Conservation (phyloP, 768 basidiomycete genomes). For the Melanogaster broomeanus region DNA sequence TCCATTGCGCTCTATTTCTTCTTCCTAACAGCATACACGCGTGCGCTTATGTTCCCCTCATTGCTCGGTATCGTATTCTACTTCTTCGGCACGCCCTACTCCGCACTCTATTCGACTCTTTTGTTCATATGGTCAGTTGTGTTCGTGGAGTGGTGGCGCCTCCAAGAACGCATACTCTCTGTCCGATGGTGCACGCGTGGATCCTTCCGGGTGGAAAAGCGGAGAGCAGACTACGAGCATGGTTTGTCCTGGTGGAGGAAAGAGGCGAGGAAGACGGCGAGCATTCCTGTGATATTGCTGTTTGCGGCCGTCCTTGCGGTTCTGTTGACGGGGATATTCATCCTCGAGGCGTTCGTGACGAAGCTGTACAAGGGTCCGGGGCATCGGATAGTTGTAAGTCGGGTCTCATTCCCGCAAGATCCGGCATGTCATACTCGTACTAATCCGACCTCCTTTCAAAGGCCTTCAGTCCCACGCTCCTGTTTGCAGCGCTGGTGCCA, state of each 20-base stretch:
- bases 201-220: slow-evolving; percentile 74
- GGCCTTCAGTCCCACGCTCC: slow-evolving; percentile 80
- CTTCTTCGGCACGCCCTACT: slow-evolving; percentile 72
- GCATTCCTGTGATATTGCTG: slow-evolving; percentile 69
- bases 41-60: slow-evolving; percentile 76
- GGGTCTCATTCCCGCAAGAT: background rate
- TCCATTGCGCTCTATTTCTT: slow-evolving; percentile 85
- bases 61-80: slow-evolving; percentile 68
- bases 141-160: slow-evolving; percentile 92
- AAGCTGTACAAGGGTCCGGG: slow-evolving; percentile 89
- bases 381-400: slow-evolving; percentile 70
- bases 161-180: slow-evolving; percentile 81
- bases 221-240: slow-evolving; percentile 57
- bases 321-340: slow-evolving; percentile 79
- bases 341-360: slow-evolving; percentile 89
- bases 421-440: background rate
- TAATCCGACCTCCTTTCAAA: slow-evolving; percentile 28
- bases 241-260: slow-evolving; percentile 73
- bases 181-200: slow-evolving; percentile 81
- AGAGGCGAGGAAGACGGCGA: slow-evolving; percentile 66
- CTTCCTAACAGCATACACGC: slow-evolving; percentile 84
- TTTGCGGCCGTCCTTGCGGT: slow-evolving; percentile 71
- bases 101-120: slow-evolving; percentile 71
- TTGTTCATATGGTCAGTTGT: slow-evolving; percentile 82
- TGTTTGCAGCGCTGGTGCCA: slow-evolving; percentile 83